Percentiles rank a stretch among this genome's conserved stretches.
Conservation (phyloP, 345 rosid species). For the Toxicodendron radicans region DNA sequence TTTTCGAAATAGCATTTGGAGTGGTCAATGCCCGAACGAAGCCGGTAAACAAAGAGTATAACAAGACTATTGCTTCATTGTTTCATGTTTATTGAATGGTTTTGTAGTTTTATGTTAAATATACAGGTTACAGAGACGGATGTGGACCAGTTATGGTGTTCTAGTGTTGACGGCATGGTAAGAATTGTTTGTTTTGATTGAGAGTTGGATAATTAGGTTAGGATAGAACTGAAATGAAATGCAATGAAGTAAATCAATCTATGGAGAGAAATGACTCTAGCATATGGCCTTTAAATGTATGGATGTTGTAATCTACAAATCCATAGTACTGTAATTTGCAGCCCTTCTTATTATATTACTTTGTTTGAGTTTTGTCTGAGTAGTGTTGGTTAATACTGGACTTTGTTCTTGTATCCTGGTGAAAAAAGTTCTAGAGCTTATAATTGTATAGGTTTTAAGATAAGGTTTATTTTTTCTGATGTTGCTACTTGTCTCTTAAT, state of each 20-base stretch:
- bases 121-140: conserved; percentile 1
- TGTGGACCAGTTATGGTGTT: conserved; percentile 16
- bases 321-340: no score
- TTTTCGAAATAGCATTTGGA: conserved; percentile 5
- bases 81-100: neutral
- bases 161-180: conserved; percentile 18
- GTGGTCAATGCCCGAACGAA: conserved; percentile 13
- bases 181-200: neutral
- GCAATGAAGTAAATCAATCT: neutral
- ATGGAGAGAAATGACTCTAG: neutral
- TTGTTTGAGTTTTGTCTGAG: neutral
- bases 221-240: neutral
- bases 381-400: neutral
- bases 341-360: neutral
- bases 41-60: neutral
- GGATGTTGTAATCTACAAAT: no score
- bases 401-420: neutral
- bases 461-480: neutral
- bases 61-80: neutral
- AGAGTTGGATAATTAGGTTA: neutral
- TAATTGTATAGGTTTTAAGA: neutral
- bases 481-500: neutral
- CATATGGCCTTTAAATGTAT: no score
- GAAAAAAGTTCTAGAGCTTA: neutral
- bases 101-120: neutral